Evolutionary conservation across 208 protist species (phyloP).

Genomic region (Lotmaria passim): DNA sequence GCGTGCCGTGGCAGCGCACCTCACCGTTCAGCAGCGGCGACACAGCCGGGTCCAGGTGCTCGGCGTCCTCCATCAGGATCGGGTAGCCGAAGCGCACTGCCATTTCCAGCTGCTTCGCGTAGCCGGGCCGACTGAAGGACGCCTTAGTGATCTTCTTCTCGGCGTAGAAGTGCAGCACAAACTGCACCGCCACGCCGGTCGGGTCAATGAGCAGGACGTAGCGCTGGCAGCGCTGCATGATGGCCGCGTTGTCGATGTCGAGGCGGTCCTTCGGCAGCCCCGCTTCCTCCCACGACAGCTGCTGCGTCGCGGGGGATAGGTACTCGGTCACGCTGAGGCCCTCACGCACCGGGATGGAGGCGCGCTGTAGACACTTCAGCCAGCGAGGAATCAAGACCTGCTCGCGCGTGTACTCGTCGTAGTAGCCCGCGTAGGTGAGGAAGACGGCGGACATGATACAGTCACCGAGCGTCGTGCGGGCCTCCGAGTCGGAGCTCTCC

Average conservation of each 20-base stretch:
- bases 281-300: slow-evolving; percentile 94
- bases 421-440: slow-evolving; percentile 98
- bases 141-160: slow-evolving; percentile 92
- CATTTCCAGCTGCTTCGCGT: slow-evolving; percentile 98
- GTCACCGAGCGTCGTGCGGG: slow-evolving; percentile 96
- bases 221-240: slow-evolving; percentile 93
- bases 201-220: slow-evolving; percentile 99
- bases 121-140: slow-evolving; percentile 96
- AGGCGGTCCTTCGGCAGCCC: slow-evolving; percentile 97
- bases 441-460: slow-evolving; percentile 95
- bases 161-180: slow-evolving; percentile 90
- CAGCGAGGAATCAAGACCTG: slow-evolving; percentile 89
- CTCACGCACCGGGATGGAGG: slow-evolving; percentile 70
- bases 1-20: slow-evolving; percentile 93
- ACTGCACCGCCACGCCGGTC: slow-evolving; percentile 94
- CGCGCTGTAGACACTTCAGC: slow-evolving; percentile 66
- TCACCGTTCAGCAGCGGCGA: slow-evolving; percentile 98
- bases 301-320: slow-evolving; percentile 91
- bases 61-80: slow-evolving; percentile 99
- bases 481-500: slow-evolving; percentile 83
- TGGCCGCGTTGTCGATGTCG: slow-evolving; percentile 98
- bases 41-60: slow-evolving; percentile 98
- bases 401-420: slow-evolving; percentile 95
- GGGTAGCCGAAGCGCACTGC: slow-evolving; percentile 98
- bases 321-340: slow-evolving; percentile 90